phyloP scores from a whole-genome alignment of 2,329 filamentous ascomycete species.

The Cladophialophora yegresii region DNA sequence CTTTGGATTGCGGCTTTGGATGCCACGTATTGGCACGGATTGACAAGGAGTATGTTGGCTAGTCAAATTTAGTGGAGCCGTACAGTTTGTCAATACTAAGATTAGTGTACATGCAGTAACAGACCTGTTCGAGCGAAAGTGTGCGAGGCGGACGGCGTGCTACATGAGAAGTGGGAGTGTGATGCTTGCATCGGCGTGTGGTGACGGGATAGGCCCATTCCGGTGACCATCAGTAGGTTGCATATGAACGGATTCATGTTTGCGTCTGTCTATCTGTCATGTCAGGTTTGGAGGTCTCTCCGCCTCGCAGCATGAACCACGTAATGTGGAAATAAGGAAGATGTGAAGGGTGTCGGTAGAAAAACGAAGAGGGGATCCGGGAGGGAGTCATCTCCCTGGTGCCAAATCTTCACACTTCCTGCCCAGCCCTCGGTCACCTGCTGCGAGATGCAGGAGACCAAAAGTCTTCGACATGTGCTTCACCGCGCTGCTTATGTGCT shows the following conservation, averaged over 20 bases:
- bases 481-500: conserved; percentile 10
- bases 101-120: conserved; percentile 4
- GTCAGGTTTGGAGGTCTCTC: background rate
- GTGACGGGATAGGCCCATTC: background rate
- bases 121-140: background rate
- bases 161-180: conserved; percentile 1
- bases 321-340: background rate
- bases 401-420: background rate
- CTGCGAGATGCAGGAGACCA: conserved; percentile 1
- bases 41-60: conserved; percentile 8
- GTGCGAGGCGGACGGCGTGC: conserved; percentile 8
- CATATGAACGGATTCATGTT: too few relatives aligned
- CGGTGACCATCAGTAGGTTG: background rate
- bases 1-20: too few relatives aligned
- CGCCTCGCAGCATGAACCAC: background rate
- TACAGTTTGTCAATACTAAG: conserved; percentile 2
- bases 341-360: background rate
- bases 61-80: conserved; percentile 5
- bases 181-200: background rate
- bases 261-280: background rate
- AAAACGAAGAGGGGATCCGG: background rate
- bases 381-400: background rate
- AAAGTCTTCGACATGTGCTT: conserved; percentile 6
- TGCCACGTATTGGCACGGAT: conserved; percentile 4
- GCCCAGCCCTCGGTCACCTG: background rate